These are phyloP conservation scores for Aureobasidium lini DNA, from an alignment of 2,329 filamentous ascomycete species.

Conservation along the genomic window DNA sequence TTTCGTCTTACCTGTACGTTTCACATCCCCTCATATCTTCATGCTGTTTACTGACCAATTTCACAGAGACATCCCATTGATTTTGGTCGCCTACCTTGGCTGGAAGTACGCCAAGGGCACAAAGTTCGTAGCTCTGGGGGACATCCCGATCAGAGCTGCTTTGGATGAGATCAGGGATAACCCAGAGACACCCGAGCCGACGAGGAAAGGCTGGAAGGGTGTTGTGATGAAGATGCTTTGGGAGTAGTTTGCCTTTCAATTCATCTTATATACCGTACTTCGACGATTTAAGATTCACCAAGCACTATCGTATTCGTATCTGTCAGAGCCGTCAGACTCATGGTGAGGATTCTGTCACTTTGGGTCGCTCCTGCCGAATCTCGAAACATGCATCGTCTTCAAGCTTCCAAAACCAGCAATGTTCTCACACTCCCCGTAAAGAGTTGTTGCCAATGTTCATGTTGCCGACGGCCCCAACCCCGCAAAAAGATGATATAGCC, in stretches of 20 bases:
- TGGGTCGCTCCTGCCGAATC: no score
- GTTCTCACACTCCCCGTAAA: no score
- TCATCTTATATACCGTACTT: background rate
- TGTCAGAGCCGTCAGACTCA: no score
- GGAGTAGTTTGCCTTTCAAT: background rate
- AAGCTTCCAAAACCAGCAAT: no score
- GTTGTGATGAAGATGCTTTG: background rate
- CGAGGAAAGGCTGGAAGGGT: background rate
- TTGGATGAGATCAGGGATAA: conserved; percentile 4
- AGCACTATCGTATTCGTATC: no score
- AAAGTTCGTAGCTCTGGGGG: conserved; percentile 18
- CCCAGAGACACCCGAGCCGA: background rate
- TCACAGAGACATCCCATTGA: conserved; percentile 21
- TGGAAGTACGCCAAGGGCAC: conserved; percentile 23
- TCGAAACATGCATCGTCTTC: no score
- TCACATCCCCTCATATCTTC: background rate
- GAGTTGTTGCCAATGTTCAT: no score
- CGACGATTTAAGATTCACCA: no score
- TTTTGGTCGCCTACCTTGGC: conserved; percentile 23
- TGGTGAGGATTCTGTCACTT: no score
- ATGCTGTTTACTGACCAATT: background rate
- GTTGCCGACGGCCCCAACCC: no score
- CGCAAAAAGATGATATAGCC: background rate
- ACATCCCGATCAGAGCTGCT: conserved; percentile 4
- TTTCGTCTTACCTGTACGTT: conserved; percentile 22